Base-by-base conservation (phyloP, 768 basidiomycete genomes). In the Trametes elegans region DNA sequence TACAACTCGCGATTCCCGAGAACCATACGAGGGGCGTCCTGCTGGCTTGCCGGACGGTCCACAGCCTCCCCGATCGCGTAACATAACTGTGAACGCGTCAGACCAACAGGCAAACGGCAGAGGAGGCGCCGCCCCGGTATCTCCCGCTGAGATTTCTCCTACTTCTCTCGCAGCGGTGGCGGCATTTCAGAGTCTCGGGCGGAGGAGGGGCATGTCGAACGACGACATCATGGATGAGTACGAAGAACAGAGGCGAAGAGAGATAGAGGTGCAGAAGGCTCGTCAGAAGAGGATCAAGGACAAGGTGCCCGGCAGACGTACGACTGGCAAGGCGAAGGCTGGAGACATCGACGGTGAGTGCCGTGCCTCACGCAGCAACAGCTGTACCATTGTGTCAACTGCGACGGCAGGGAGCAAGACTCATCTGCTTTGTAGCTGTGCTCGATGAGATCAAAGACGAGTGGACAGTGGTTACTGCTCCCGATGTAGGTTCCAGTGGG, bases 391-490 rank as follows among this genome's bases (percentile, higher is more conserved):
- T 2, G 21, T 7, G 26, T 28, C 44, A 3, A 18, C 9, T 32
- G 18, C 10, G 18, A 16, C 41, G 9, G 24, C 26, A 2, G 50
- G 26, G 0, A 3, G 36, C 31, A 21, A 9, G 21, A 32, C 46
- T 44, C 28, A 51, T 21, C 28, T 11, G 8, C 39, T n/a, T 31
- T 40, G 1, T 60, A 95, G 92, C 89, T 58, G 80, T 96, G 13
- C 72, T 97, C 58, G 85, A 91, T 60, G 84, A 91, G 69, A 90
- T 97, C 60, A 85, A 81, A 66, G 87, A 90, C 61, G 92, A 88
- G 51, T 97, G 93, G 93, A 89, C 90, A 63, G 87, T 92, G 64
- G 85, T 93, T 28, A 83, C 87, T 50, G 82, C 91, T 57, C 80
- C 87, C 32, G 87, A 92, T 69, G 91, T 92, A 69, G 73, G 81